Percentiles rank a stretch among this genome's conserved stretches.
Evolutionary conservation across 108 stramenopile species (phyloP).

Genomic region (Skeletonema potamos): DNA sequence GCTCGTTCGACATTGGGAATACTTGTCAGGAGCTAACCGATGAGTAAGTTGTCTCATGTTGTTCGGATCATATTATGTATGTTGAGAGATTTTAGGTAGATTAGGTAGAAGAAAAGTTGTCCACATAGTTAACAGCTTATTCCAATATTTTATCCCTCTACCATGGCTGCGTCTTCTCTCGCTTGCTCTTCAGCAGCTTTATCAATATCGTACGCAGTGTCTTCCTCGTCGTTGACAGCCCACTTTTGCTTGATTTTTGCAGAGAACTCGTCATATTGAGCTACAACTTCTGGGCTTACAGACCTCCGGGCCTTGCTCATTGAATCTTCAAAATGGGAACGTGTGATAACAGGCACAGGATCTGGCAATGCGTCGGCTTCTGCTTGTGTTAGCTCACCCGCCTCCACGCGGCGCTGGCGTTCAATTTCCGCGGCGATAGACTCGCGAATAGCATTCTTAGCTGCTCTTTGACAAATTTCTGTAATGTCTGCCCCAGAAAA

Average conservation of each 20-base stretch:
- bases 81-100: not conserved
- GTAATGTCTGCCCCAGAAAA: conserved; percentile 98
- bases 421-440: conserved; percentile 87
- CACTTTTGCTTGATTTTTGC: conserved; percentile 89
- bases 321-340: conserved; percentile 84
- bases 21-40: not conserved
- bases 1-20: conserved; percentile 38
- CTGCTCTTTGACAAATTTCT: conserved; percentile 95
- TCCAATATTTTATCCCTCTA: not conserved
- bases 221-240: conserved; percentile 59
- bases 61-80: no score
- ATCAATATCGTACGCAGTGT: conserved; percentile 76
- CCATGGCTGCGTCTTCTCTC: conserved; percentile 58
- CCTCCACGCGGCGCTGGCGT: conserved; percentile 77
- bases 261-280: conserved; percentile 87
- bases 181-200: conserved; percentile 77
- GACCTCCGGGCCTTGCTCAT: conserved; percentile 90
- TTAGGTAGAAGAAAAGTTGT: no score
- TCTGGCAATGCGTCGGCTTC: conserved; percentile 82
- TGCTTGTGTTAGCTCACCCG: conserved; percentile 84
- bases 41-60: not conserved
- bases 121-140: not conserved
- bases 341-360: conserved; percentile 78
- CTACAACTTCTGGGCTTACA: conserved; percentile 84
- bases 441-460: conserved; percentile 95